Percentiles rank a stretch among this genome's conserved stretches.
Evolutionary conservation across 768 basidiomycete species (phyloP).

Genomic region (Hericium coralloides): DNA sequence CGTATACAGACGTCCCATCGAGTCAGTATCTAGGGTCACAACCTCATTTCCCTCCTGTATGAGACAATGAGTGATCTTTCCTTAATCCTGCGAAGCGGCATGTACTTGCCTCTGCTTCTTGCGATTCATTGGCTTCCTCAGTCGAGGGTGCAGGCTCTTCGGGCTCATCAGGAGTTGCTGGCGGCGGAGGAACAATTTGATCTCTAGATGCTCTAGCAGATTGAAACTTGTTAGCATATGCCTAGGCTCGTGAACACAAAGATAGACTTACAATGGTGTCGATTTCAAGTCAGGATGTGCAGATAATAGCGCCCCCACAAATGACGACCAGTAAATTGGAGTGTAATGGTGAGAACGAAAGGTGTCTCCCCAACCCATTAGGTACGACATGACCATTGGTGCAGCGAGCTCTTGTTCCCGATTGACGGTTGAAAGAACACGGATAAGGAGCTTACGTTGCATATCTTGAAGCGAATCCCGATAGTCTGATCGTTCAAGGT

Average conservation of each 20-base stretch:
- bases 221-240: too few species aligned
- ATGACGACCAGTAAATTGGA: slow-evolving; percentile 25
- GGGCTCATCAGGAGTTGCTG: background rate
- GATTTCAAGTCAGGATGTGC: slow-evolving; percentile 16
- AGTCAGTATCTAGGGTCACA: background rate
- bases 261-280: too few species aligned
- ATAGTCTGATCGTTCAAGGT: slow-evolving; percentile 9
- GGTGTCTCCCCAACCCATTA: slow-evolving; percentile 36
- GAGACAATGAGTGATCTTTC: too few species aligned
- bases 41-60: background rate
- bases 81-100: too few species aligned
- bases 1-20: background rate
- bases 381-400: slow-evolving; percentile 30
- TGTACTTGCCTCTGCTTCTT: too few species aligned
- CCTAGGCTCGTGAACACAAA: too few species aligned
- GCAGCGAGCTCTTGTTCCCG: slow-evolving; percentile 28
- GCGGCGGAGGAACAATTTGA: too few species aligned
- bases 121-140: too few species aligned
- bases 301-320: slow-evolving; percentile 14
- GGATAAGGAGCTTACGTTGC: slow-evolving; percentile 24
- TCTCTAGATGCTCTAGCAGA: too few species aligned
- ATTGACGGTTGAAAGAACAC: slow-evolving; percentile 24
- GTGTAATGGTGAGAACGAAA: slow-evolving; percentile 29
- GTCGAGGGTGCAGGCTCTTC: too few species aligned
- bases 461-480: slow-evolving; percentile 15